Evolutionary conservation across 1,284 basidiomycete species (phyloP), one percentile per base, ranked within the genome.

Genomic region (Ganoderma lingzhi): DNA sequence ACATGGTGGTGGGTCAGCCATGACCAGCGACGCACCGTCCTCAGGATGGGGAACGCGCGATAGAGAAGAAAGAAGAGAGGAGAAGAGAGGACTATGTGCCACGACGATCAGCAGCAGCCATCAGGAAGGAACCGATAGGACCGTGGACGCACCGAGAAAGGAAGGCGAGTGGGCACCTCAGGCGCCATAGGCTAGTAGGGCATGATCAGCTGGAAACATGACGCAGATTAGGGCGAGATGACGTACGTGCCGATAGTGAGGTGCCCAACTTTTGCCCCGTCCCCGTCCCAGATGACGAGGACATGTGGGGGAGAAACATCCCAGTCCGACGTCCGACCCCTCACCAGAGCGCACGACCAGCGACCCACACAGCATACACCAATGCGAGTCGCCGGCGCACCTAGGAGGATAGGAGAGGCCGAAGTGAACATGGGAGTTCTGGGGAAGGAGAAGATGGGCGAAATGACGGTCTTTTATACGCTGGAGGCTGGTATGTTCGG

Each of bases 381-480:
- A 48, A 48, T 48, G 45, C n/a, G n/a, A 48, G 45, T n/a, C 45
- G 45, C n/a, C 45, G 19, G 45, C 45, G 45, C 45, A 48, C 45
- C 45, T 48, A 48, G n/a, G 45, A 48, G 19, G 45, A 17, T 23
- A 6, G 6, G 19, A 48, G 19, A 23, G 45, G 35, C 8, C 35
- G 35, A 35, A 35, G 35, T 35, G 35, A 8, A 35, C 35, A 35
- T 35, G 35, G 35, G 35, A 35, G 35, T 35, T 35, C 35, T 35
- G 35, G 8, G 35, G 35, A 35, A 35, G 8, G 35, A 35, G 35
- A 8, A 8, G 8, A 35, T 8, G 35, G 35, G 35, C 35, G 35
- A 35, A 8, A 5, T 8, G 35, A 35, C 35, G 8, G 35, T 35
- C 35, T 35, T 35, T 35, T 35, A 35, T 35, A 35, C 35, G 35